These are phyloP conservation scores for Plasmodium fragile DNA, from an alignment of 169 alveolate genomes.

Conservation along the genomic window DNA sequence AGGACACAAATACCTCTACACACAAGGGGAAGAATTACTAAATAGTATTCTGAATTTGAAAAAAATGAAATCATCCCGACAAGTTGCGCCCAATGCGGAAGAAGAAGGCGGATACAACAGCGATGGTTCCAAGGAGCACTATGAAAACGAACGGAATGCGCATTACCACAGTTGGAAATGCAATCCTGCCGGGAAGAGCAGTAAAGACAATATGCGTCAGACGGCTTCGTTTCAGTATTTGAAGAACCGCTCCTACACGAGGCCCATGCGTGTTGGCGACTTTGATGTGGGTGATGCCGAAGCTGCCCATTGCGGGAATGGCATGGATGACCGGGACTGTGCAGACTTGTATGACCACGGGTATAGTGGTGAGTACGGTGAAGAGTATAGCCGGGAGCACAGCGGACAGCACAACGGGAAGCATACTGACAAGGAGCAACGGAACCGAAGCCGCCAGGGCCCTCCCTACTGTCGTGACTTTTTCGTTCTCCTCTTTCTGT, in stretches of 20 bases:
- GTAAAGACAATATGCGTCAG: neutral
- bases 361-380: neutral
- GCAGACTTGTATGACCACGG: neutral
- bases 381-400: neutral
- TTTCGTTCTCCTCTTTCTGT: constrained; percentile 12
- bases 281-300: constrained; percentile 9
- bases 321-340: neutral
- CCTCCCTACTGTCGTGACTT: neutral
- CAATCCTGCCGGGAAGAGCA: neutral
- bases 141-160: neutral
- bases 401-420: neutral
- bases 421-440: neutral
- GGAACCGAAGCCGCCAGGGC: neutral
- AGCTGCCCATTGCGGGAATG: neutral
- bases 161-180: neutral
- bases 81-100: neutral
- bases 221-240: neutral
- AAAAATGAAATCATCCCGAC: neutral
- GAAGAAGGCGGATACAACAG: neutral
- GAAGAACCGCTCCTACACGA: constrained; percentile 44
- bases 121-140: neutral
- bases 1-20: constrained; percentile 4
- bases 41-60: constrained; percentile 13
- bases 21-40: constrained; percentile 13
- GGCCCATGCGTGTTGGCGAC: constrained; percentile 63